phyloP scores from a whole-genome alignment of 805 yeast species.

The Candida anglica region DNA sequence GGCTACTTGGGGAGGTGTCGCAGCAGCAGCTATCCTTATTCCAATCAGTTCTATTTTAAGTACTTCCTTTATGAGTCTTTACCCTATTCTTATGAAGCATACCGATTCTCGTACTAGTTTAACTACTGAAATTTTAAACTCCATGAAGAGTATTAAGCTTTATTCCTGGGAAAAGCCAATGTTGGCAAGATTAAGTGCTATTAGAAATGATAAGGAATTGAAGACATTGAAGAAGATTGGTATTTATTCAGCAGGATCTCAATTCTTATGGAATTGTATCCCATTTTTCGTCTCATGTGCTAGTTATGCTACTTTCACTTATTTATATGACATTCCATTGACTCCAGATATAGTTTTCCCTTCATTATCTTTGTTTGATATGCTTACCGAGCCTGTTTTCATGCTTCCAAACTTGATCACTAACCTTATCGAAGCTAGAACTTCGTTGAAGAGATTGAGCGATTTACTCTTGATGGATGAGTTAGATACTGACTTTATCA shows the following conservation, averaged over 20 bases:
- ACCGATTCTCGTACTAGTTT: conserved; percentile 24
- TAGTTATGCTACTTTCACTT: conserved; percentile 16
- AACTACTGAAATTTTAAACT: conserved; percentile 22
- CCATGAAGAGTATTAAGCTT: conserved; percentile 25
- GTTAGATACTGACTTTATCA: conserved; percentile 12
- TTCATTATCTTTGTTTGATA: conserved; percentile 24
- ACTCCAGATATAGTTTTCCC: conserved; percentile 28
- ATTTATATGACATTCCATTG: conserved; percentile 16
- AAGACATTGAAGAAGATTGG: conserved; percentile 15
- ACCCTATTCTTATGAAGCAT: conserved; percentile 17
- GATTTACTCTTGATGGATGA: conserved; percentile 22
- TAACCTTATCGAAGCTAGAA: conserved; percentile 16
- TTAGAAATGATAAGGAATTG: conserved; percentile 24
- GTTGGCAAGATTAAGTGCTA: conserved; percentile 16
- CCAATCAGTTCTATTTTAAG: conserved; percentile 18
- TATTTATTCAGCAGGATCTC: conserved; percentile 17
- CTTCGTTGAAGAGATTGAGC: conserved; percentile 19
- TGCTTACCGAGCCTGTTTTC: conserved; percentile 22
- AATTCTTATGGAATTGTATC: conserved; percentile 23
- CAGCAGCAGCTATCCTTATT: conserved; percentile 16
- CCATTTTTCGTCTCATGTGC: conserved; percentile 25
- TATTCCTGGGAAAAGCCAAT: conserved; percentile 30
- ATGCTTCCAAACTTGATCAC: conserved; percentile 19
- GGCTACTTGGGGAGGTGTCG: conserved; percentile 23
- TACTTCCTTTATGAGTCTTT: conserved; percentile 14